Base-by-base conservation (phyloP, 176 grass and related monocot species). In the Musa itinerans region DNA sequence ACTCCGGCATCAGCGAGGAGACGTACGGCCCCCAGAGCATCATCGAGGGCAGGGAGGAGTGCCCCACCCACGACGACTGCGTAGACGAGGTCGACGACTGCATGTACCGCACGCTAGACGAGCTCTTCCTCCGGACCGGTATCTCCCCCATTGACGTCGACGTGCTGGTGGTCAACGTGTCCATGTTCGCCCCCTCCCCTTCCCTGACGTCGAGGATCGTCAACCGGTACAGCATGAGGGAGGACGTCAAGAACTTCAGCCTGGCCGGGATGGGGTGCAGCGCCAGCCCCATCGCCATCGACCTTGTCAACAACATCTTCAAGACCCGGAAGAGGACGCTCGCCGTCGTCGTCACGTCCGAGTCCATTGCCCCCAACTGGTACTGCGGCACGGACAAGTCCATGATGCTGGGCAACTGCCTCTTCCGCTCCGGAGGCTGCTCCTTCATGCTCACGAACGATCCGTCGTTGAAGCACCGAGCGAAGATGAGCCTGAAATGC, bases 231-330 rank as follows among this genome's bases (percentile, higher is more conserved):
- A 79, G 79, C 11, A 81, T 94, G 72, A 78, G 87, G 50, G 87
- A 94, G 17, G 85, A 90, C 84, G 80, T 90, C 0, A 82, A 86
- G 7, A 80, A 62, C 2, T 90, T 88, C 78, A 94, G 80, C 87
- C 87, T 94, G 11, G 54, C 91, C 16, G 91, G 91, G 54, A 94
- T 94, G 91, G 91, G 91, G 1, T 94, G 87, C 74, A 90, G 91
- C 73, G 85, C 87, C 10, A 86, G 87, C 22, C 74, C 87, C 1
- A 13, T 90, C 49, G 52, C 80, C n/a, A 15, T 94, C 14, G 78
- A 90, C 73, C 53, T 94, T 11, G 85, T 86, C 14, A 57, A 57
- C 24, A 88, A 90, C 85, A 65, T 85, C 48, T 80, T 90, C 25
- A 73, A 73, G 52, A 19, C 74, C 11, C 62, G 85, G 1, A 65